A percentile compares a stretch with the other conserved stretches of the same genome.
These are phyloP conservation scores for Tephrocybe rancida DNA, from an alignment of 768 basidiomycete genomes.

Conservation along the genomic window DNA sequence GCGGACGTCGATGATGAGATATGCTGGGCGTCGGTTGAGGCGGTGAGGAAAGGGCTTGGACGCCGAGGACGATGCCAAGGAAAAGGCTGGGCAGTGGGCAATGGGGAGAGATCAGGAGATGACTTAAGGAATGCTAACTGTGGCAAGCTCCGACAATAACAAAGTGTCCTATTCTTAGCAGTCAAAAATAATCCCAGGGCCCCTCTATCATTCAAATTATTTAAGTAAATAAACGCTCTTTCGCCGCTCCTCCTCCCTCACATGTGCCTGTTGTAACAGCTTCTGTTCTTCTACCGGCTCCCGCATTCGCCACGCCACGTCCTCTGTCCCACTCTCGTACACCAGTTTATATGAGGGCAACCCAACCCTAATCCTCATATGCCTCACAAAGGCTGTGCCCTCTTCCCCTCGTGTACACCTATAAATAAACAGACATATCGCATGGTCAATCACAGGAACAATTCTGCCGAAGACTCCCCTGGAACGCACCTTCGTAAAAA, in stretches of 20 bases:
- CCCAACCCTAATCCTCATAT: slow-evolving; percentile 57
- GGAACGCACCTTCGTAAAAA: slow-evolving; percentile 62
- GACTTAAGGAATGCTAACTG: slow-evolving; percentile 1
- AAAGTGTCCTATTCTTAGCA: slow-evolving; percentile 19
- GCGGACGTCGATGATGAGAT: slow-evolving; percentile 1
- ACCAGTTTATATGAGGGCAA: slow-evolving; percentile 66
- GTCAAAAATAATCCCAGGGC: slow-evolving; percentile 10
- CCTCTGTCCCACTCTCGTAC: slow-evolving; percentile 70
- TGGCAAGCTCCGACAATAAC: slow-evolving; percentile 20
- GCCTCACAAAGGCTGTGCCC: slow-evolving; percentile 40
- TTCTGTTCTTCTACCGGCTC: slow-evolving; percentile 31
- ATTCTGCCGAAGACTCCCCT: slow-evolving; percentile 16
- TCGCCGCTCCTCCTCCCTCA: slow-evolving; percentile 58
- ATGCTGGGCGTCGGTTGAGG: slow-evolving; percentile 20
- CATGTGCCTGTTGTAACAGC: slow-evolving; percentile 37
- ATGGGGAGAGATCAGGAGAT: slow-evolving; percentile 9
- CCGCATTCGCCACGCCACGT: slow-evolving; percentile 46
- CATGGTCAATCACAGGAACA: slow-evolving; percentile 26
- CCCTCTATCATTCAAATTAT: slow-evolving; percentile 5
- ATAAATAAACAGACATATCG: slow-evolving; percentile 42
- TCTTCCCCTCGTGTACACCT: slow-evolving; percentile 50
- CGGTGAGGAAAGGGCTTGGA: slow-evolving; percentile 22
- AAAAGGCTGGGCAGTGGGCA: slow-evolving; percentile 15
- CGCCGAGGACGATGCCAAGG: slow-evolving; percentile 15
- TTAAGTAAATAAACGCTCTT: slow-evolving; percentile 30